Percentiles rank a stretch among this genome's conserved stretches.
These are phyloP conservation scores for Chloromonas sp. DNA, from an alignment of 163 green algal genomes.

Conservation along the genomic window DNA sequence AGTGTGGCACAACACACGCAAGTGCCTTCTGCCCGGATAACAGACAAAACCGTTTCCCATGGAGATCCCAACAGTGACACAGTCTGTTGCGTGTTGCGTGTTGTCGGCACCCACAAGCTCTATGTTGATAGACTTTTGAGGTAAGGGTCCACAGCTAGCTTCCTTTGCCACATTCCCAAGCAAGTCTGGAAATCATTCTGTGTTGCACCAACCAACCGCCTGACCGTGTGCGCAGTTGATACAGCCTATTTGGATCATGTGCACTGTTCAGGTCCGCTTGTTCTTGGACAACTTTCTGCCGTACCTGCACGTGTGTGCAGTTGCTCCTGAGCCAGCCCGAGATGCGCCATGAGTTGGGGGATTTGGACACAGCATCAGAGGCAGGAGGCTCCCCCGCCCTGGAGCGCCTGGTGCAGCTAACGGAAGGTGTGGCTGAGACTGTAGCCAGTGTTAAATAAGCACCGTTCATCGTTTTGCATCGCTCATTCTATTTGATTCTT, in stretches of 20 bases:
- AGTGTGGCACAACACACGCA: no score
- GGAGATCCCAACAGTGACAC: background rate
- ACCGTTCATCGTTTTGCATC: no score
- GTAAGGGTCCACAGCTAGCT: no score
- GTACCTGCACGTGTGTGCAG: background rate
- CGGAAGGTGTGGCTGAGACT: constrained; percentile 12
- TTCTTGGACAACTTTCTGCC: background rate
- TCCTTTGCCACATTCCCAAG: no score
- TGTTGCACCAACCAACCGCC: no score
- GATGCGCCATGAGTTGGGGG: constrained; percentile 15
- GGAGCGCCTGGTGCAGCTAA: constrained; percentile 22
- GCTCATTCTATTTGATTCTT: no score
- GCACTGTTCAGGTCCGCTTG: background rate
- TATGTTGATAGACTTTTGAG: background rate
- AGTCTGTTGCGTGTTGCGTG: background rate
- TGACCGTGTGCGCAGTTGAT: no score
- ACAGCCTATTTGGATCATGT: background rate
- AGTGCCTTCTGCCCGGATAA: no score
- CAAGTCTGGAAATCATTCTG: no score
- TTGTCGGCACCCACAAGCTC: background rate
- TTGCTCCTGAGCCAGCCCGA: constrained; percentile 19
- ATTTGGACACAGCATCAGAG: background rate
- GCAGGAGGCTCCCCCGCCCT: background rate
- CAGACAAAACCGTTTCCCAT: background rate
- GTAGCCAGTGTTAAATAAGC: no score